These are phyloP conservation scores for Cystobasidium pallidum DNA, from an alignment of 1,284 basidiomycete species.

Conservation along the genomic window DNA sequence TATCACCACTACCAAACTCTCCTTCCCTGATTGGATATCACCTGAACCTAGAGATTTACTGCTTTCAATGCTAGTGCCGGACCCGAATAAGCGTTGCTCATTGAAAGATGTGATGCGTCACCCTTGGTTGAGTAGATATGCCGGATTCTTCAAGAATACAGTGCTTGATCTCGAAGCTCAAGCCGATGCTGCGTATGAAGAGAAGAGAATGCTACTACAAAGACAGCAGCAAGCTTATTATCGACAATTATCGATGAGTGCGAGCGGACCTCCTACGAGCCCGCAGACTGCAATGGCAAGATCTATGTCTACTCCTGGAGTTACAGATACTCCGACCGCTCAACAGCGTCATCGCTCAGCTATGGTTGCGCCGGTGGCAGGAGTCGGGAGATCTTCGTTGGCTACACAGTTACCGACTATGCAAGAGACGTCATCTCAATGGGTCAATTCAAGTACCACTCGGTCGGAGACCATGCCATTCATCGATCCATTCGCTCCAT, in stretches of 20 bases:
- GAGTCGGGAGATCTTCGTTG: conserved; percentile 13
- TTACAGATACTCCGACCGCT: conserved; percentile 14
- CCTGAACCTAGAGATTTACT: conserved; percentile 73
- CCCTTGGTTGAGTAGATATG: conserved; percentile 75
- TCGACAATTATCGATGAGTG: conserved; percentile 15
- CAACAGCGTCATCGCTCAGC: conserved; percentile 57
- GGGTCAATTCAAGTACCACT: background rate
- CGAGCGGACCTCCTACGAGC: conserved; percentile 1
- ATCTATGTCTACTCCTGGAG: conserved; percentile 37
- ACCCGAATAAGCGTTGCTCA: conserved; percentile 73
- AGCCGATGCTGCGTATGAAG: conserved; percentile 61
- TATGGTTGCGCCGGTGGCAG: conserved; percentile 56
- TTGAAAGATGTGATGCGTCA: conserved; percentile 78
- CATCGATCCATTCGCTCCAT: conserved; percentile 38
- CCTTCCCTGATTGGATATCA: conserved; percentile 91
- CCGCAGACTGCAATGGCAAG: conserved; percentile 34
- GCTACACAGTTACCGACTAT: conserved; percentile 5
- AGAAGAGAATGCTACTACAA: conserved; percentile 40
- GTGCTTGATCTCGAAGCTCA: conserved; percentile 77
- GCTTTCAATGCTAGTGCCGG: conserved; percentile 82
- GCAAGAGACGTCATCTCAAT: background rate
- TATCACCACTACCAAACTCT: conserved; percentile 92
- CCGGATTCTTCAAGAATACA: conserved; percentile 67
- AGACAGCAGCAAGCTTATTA: conserved; percentile 41
- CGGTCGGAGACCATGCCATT: conserved; percentile 25